phyloP scores from a whole-genome alignment of 768 basidiomycete species.

The Infundibulicybe gibba region DNA sequence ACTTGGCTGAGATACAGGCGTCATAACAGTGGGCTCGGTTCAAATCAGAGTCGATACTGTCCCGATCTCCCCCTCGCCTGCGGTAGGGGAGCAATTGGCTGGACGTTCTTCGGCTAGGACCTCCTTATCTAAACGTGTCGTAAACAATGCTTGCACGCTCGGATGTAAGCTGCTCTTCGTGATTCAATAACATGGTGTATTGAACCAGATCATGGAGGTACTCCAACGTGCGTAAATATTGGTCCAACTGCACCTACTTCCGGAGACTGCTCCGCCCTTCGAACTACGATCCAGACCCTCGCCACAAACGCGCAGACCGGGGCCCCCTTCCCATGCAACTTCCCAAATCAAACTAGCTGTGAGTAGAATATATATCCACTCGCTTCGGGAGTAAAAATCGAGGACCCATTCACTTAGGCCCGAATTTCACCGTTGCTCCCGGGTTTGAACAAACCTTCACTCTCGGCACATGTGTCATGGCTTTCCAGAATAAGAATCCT shows the following conservation, averaged over 20 bases:
- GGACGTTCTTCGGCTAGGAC: not conserved
- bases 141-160: not conserved
- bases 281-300: constrained; percentile 4
- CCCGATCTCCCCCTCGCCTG: not conserved
- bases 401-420: constrained; percentile 1
- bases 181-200: not conserved
- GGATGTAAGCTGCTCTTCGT: not conserved
- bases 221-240: constrained; percentile 3
- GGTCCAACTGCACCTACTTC: not conserved
- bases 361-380: not conserved
- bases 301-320: constrained; percentile 1
- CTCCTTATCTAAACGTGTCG: not conserved
- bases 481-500: constrained; percentile 2
- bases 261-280: constrained; percentile 3
- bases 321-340: constrained; percentile 6
- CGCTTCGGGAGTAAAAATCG: not conserved
- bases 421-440: constrained; percentile 6
- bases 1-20: too few relatives aligned
- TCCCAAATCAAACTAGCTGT: constrained; percentile 5
- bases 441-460: constrained; percentile 4
- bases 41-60: not conserved
- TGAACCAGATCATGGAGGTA: not conserved
- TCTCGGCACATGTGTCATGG: constrained; percentile 4
- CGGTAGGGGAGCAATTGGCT: not conserved
- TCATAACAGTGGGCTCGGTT: not conserved